Evolutionary conservation across 2,329 filamentous ascomycete genomes (phyloP).

Genomic region (Thermomyces lanuginosus): DNA sequence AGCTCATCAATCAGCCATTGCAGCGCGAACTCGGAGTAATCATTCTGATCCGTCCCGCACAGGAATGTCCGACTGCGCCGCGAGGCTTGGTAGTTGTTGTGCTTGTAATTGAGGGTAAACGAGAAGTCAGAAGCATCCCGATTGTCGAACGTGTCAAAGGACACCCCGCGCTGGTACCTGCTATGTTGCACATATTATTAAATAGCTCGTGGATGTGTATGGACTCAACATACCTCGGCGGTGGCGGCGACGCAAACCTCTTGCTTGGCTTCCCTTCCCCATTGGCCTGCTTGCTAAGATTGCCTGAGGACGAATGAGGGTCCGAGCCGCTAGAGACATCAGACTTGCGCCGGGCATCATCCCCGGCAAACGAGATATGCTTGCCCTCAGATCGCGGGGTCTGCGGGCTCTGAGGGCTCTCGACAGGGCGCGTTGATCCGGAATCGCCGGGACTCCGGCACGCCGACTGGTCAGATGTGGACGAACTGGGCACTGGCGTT

Average conservation of each 20-base stretch:
- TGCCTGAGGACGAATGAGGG: slow-evolving; percentile 13
- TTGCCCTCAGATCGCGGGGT: slow-evolving; percentile 4
- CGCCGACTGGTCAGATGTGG: too few relatives aligned
- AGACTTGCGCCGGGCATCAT: slow-evolving; percentile 18
- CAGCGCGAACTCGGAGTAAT: slow-evolving; percentile 80
- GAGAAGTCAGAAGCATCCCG: slow-evolving; percentile 54
- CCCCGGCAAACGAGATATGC: slow-evolving; percentile 11
- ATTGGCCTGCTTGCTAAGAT: slow-evolving; percentile 8
- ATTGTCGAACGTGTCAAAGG: slow-evolving; percentile 58
- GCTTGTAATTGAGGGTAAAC: slow-evolving; percentile 69
- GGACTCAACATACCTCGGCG: slow-evolving; percentile 21
- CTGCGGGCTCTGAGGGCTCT: slow-evolving; percentile 5
- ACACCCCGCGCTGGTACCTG: slow-evolving; percentile 50
- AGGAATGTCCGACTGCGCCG: slow-evolving; percentile 76
- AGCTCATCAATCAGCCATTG: slow-evolving; percentile 87
- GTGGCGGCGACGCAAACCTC: slow-evolving; percentile 24
- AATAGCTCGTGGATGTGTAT: slow-evolving; percentile 1
- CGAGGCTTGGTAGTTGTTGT: slow-evolving; percentile 68
- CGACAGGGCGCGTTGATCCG: slow-evolving; percentile 2
- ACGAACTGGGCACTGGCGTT: too few relatives aligned
- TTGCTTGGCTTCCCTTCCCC: slow-evolving; percentile 10
- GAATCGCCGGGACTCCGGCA: not conserved
- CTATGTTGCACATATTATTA: slow-evolving; percentile 17
- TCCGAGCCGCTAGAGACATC: slow-evolving; percentile 23
- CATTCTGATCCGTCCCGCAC: slow-evolving; percentile 77